Conservation (phyloP, 768 basidiomycete species). For the Punctularia strigosozonata region DNA sequence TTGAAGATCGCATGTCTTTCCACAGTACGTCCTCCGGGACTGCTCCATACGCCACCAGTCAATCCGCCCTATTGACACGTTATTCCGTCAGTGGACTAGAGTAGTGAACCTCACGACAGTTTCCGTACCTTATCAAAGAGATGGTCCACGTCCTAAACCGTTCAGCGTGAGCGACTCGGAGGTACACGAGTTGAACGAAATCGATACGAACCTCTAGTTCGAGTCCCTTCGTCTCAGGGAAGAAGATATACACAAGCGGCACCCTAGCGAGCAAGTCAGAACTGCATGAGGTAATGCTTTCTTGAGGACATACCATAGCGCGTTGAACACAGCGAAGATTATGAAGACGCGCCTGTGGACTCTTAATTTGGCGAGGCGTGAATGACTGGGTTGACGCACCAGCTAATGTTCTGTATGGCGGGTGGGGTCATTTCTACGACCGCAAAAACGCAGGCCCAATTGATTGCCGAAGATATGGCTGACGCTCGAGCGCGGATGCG, state of each 20-base stretch:
- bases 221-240: conserved; percentile 24
- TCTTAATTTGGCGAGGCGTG: too few relatives aligned
- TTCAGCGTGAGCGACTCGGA: too few relatives aligned
- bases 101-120: too few relatives aligned
- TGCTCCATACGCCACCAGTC: conserved; percentile 28
- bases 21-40: conserved; percentile 22
- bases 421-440: conserved; percentile 31
- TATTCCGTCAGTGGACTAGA: too few relatives aligned
- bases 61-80: conserved; percentile 28
- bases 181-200: too few relatives aligned
- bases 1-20: conserved; percentile 1
- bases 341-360: conserved; percentile 33
- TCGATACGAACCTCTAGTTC: too few relatives aligned
- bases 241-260: conserved; percentile 24
- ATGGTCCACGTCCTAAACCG: conserved; percentile 26
- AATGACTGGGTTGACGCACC: too few relatives aligned
- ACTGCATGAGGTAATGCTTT: too few relatives aligned
- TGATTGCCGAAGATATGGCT: conserved; percentile 16
- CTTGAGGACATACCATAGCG: too few relatives aligned
- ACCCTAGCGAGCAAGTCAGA: too few relatives aligned
- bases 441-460: conserved; percentile 21
- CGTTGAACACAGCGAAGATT: conserved; percentile 33
- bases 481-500: conserved; percentile 24
- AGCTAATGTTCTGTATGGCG: conserved; percentile 30
- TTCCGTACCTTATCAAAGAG: conserved; percentile 31